phyloP scores from a whole-genome alignment of 1,284 basidiomycete genomes.

The Trichosporon sp. region DNA sequence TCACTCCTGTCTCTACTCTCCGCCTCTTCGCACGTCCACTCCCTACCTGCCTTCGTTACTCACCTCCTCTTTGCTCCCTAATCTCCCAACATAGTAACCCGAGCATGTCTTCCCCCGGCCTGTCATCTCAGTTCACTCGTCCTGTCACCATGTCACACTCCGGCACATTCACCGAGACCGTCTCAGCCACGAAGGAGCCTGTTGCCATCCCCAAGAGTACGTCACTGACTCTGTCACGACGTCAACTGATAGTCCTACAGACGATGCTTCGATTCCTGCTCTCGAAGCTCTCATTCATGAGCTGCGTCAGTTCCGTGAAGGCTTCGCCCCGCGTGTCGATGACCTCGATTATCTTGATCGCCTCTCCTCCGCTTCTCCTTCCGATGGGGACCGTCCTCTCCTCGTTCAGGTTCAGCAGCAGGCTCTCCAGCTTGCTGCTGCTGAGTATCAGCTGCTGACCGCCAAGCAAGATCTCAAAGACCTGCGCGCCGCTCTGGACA shows the following conservation, averaged over 20 bases:
- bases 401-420: background rate
- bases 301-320: conserved; percentile 1
- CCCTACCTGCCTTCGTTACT: background rate
- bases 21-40: background rate
- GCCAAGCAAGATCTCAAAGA: background rate
- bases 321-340: background rate
- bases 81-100: background rate
- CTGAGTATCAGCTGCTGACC: background rate
- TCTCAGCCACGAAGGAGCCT: background rate
- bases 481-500: background rate
- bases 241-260: background rate
- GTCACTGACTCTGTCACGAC: background rate
- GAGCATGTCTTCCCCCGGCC: conserved; percentile 6
- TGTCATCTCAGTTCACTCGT: background rate
- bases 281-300: background rate
- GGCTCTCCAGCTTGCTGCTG: background rate
- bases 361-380: background rate
- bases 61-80: background rate
- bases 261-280: background rate
- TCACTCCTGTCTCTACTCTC: background rate
- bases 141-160: background rate
- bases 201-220: background rate
- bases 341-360: background rate
- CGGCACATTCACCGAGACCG: background rate
- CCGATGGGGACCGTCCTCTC: background rate